Evolutionary conservation across 2,329 filamentous ascomycete species (phyloP), one percentile per base, ranked within the genome.

Genomic region (Rosellinia necatrix): DNA sequence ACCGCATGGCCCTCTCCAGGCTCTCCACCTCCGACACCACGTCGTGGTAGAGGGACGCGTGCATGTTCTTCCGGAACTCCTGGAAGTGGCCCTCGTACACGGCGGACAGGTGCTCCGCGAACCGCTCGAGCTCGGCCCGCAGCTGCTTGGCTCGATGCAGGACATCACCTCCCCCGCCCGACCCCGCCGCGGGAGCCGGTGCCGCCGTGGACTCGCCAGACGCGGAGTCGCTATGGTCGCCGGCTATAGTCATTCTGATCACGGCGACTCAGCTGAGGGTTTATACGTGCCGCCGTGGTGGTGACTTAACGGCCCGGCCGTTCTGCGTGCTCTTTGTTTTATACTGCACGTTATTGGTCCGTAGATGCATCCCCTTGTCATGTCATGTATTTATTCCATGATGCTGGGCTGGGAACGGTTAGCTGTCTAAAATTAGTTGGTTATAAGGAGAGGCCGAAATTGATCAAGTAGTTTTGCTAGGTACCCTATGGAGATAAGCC

Each of bases 81-180:
- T 68, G 67, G 46, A 66, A 67, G 24, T 70, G 68, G 41, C 62
- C 66, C 15, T 53, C 42, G 43, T 69, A 69, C 1, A 66, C 50
- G 6, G 56, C 29, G 34, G 48, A 38, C n/a, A 69, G 52, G 49
- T 70, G 67, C 4, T 58, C 47, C 2, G 55, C 60, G 25, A 69
- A 69, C 22, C 47, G 57, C 29, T 66, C 56, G 6, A 69, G 32
- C 53, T 70, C 67, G 21, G 60, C 62, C 49, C 65, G 66, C 12
- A 70, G 35, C 12, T 41, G 35, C 40, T 53, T 51, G 21, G 57
- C 60, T 17, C 42, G 37, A 35, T 32, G 30, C 6, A 60, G 51
- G 21, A 42, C 19, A 27, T 53, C 19, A 27, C 50, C 57, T 44
- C 10, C 22, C 5, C 12, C 15, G 29, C 53, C 35, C 7, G 46